Conservation (phyloP, 2,329 filamentous ascomycete species). For the Penicillium palitans region DNA sequence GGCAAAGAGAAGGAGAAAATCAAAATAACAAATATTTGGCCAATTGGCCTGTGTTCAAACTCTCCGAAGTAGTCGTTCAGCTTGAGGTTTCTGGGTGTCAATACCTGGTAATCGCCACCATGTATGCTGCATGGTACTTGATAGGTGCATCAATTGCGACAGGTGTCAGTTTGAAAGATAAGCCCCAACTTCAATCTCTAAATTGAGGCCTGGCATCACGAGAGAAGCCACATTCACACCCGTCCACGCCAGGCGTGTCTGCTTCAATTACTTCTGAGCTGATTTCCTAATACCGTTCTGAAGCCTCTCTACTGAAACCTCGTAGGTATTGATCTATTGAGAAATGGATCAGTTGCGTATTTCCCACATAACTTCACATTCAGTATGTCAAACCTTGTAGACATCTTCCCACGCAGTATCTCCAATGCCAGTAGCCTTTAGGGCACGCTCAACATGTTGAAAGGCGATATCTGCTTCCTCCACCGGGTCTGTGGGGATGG, state of each 20-base stretch:
- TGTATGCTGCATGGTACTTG: too few relatives aligned
- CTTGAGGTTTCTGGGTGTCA: not conserved
- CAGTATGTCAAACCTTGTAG: not conserved
- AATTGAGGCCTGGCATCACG: too few relatives aligned
- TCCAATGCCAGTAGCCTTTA: not conserved
- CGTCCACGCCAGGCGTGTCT: not conserved
- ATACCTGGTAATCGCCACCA: too few relatives aligned
- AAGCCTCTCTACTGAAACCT: not conserved
- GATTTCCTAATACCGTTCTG: not conserved
- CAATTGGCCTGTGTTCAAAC: not conserved
- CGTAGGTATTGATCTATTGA: not conserved
- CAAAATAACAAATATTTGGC: not conserved
- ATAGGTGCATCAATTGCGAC: too few relatives aligned
- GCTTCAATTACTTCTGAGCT: not conserved
- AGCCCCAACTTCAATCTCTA: too few relatives aligned
- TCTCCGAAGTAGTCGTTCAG: not conserved
- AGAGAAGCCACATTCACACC: not conserved
- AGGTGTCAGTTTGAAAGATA: not conserved
- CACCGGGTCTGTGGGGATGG: not conserved
- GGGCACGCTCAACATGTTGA: not conserved
- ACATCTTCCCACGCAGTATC: not conserved
- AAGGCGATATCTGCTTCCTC: not conserved
- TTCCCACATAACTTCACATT: not conserved
- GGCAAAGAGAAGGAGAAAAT: not conserved
- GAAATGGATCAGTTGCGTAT: not conserved